Evolutionary conservation across 2,329 filamentous ascomycete species (phyloP), one percentile per base, ranked within the genome.

Genomic region (Colletotrichum viniferum): DNA sequence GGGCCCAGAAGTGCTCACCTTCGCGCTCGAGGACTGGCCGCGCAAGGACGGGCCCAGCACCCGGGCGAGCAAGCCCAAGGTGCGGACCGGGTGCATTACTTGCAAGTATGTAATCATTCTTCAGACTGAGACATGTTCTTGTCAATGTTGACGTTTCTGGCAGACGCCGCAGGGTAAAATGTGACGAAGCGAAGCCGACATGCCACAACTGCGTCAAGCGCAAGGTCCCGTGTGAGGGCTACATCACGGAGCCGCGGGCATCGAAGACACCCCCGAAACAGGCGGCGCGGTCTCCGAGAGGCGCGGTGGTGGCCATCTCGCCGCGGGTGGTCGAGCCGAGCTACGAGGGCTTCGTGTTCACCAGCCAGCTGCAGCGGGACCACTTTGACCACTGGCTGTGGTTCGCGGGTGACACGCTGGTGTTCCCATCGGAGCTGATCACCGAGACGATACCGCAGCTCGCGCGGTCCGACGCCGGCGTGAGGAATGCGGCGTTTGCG

Each of bases 401-500:
- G 9, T 74, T 76, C 34, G 61, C 65, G 13, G 28, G 18, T 2
- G 71, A 74, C 60, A 34, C 65, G 26, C 43, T 69, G 30, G 21
- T 74, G 14, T 76, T 76, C 34, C 73, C 73, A 4, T 73, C 73
- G 16, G 36, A 69, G 28, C 73, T 76, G 13, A 56, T 76, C 58
- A 74, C 70, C 9, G 38, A 36, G 14, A 69, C 36, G 10, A 85
- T 77, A 32, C 77, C 73, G 13, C 77, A 74, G 34, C 56, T 77
- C 24, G 75, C 76, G 18, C 68, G 65, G 18, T 60, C 32, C 3
- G 75, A 77, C 32, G 34, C 52, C 14, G 83, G 82, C 0, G 77
- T 86, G 8, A 79, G 85, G 24, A 85, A 83, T 64, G 85, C 81
- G 7, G 85, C 85, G 71, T 85, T 86, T 81, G 85, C 85, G 7